Evolutionary conservation across 768 basidiomycete genomes (phyloP).

Genomic region (Leccinum broughii): DNA sequence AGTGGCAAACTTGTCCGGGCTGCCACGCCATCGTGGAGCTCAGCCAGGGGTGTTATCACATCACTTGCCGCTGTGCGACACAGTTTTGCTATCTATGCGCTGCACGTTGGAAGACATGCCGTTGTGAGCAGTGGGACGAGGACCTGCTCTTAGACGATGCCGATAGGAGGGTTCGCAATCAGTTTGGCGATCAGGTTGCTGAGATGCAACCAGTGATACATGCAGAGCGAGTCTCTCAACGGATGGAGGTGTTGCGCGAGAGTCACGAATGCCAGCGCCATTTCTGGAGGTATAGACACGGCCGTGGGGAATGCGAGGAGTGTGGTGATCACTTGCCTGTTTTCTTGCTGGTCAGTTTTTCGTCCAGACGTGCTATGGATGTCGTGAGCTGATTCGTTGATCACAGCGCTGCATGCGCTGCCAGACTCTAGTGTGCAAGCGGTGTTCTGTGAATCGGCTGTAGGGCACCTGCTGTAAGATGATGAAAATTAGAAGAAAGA

Average conservation of each 20-base stretch:
- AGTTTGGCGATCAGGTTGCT: slow-evolving; percentile 22
- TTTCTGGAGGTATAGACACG: slow-evolving; percentile 45
- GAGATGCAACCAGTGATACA: slow-evolving; percentile 17
- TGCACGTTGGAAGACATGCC: slow-evolving; percentile 59
- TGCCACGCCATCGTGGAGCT: slow-evolving; percentile 60
- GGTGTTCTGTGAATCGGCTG: slow-evolving; percentile 32
- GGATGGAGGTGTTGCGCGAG: slow-evolving; percentile 40
- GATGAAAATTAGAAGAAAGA: not conserved
- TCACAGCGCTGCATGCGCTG: slow-evolving; percentile 25
- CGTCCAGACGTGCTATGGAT: not conserved
- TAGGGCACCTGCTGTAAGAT: slow-evolving; percentile 6
- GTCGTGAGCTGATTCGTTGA: not conserved
- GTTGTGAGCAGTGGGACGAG: slow-evolving; percentile 68
- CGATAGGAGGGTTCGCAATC: slow-evolving; percentile 23
- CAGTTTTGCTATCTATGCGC: slow-evolving; percentile 71
- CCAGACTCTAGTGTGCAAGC: slow-evolving; percentile 26
- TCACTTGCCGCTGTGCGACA: slow-evolving; percentile 50
- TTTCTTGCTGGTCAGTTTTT: slow-evolving; percentile 48
- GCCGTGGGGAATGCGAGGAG: slow-evolving; percentile 47
- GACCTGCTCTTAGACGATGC: slow-evolving; percentile 32
- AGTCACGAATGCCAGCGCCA: slow-evolving; percentile 56
- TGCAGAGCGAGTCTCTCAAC: slow-evolving; percentile 19
- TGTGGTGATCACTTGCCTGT: slow-evolving; percentile 40
- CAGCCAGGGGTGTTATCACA: slow-evolving; percentile 59
- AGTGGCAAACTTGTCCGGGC: slow-evolving; percentile 66